A percentile compares a stretch with the other conserved stretches of the same genome.
These are phyloP conservation scores for Pisolithus sp. DNA, from an alignment of 768 basidiomycete genomes.

Conservation along the genomic window DNA sequence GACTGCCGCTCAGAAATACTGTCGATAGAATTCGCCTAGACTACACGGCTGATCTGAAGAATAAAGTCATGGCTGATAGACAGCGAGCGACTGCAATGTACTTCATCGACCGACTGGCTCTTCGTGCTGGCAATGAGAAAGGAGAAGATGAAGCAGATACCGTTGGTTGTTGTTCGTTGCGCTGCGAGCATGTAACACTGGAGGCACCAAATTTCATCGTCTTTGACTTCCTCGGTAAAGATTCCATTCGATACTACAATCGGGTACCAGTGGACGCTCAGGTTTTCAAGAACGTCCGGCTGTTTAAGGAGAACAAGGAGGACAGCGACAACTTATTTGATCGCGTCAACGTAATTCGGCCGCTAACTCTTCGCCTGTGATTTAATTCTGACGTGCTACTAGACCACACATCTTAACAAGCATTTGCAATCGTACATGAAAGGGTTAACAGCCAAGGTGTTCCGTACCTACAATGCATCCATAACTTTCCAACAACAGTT, in stretches of 20 bases:
- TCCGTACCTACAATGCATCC: conserved; percentile 99
- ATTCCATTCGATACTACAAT: conserved; percentile 96
- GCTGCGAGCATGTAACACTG: conserved; percentile 94
- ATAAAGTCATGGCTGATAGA: conserved; percentile 89
- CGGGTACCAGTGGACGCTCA: conserved; percentile 83
- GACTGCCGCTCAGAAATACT: conserved; percentile 53
- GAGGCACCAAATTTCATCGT: conserved; percentile 81
- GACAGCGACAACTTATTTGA: conserved; percentile 90
- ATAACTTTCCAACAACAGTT: conserved; percentile 90
- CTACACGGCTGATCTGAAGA: conserved; percentile 77
- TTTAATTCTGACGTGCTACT: conserved; percentile 16
- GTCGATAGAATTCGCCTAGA: conserved; percentile 88
- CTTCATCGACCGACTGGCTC: conserved; percentile 93
- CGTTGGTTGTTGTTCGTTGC: conserved; percentile 96
- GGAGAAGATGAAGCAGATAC: conserved; percentile 99
- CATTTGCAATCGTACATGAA: conserved; percentile 93
- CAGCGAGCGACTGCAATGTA: conserved; percentile 99
- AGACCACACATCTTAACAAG: conserved; percentile 86
- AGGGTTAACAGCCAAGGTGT: conserved; percentile 96
- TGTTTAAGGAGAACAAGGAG: conserved; percentile 92
- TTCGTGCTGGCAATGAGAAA: conserved; percentile 99
- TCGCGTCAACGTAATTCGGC: conserved; percentile 67
- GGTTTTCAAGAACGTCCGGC: conserved; percentile 96
- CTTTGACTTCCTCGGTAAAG: conserved; percentile 98
- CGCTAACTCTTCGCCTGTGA: background rate